Base-by-base conservation (phyloP, 495 filamentous ascomycete genomes). In the Elaphomyces granulatus region DNA sequence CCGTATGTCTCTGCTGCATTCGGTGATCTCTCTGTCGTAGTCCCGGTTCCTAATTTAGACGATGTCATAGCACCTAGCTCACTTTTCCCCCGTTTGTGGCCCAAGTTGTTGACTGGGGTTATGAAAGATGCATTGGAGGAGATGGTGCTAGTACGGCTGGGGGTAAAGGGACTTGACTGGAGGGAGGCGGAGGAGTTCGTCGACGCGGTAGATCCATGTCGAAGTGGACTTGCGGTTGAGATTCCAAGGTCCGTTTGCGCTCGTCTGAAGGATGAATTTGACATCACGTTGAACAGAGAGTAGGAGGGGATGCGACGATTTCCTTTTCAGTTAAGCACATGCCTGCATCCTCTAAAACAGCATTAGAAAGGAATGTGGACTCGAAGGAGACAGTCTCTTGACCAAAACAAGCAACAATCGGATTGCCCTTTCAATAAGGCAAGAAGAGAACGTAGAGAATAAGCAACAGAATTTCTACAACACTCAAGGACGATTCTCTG, bases 201-300 rank as follows among this genome's bases (percentile, higher is more conserved):
- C 9, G 85, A 90, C 16, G 81, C 77, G 38, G 70, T 87, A 4
- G 85, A 93, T 18, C 74, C 70, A 52, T 88, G 78, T 41, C 85
- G 71, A 42, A 73, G 54, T 8, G 75, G 78, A 50, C 71, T 80
- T 51, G 66, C 75, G 49, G 61, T 58, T 37, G 71, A 58, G 28
- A 64, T 51, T 6, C 66, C 50, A 46, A 81, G 66, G 52, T 83
- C 80, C 55, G 76, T 78, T 49, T 80, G 72, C 44, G 76, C 64
- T 60, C 77, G 75, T 49, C 72, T 74, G 47, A 82, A 55, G 20
- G 61, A 52, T 36, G 60, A 45, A 48, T 41, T 53, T 42, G 61
- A 58, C 62, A 66, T 66, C 51, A 58, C 55, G 56, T 47, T 49
- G 41, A 49, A 26, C 42, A 49, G 40, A 37, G 45, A 40, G 48